Evolutionary conservation across 2,329 filamentous ascomycete species (phyloP).

Genomic region (Incumbomyces delicatus): DNA sequence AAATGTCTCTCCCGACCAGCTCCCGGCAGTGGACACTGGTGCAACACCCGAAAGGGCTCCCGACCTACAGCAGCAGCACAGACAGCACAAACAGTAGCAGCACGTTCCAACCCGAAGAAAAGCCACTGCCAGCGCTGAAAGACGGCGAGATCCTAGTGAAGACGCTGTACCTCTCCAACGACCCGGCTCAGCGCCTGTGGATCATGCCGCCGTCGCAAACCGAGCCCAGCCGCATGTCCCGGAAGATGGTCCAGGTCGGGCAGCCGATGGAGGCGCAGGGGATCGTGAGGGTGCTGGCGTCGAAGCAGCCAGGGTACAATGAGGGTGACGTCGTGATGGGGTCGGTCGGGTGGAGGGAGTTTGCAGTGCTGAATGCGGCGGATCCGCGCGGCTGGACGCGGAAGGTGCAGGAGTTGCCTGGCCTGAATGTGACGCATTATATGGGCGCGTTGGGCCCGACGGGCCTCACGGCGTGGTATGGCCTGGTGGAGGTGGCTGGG

Average conservation of each 20-base stretch:
- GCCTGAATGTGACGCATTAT: conserved; percentile 33
- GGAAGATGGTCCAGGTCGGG: no score
- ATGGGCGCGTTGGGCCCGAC: conserved; percentile 16
- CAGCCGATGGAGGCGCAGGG: conserved; percentile 29
- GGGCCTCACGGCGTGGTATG: conserved; percentile 67
- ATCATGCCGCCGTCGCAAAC: conserved; percentile 27
- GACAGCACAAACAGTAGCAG: no score
- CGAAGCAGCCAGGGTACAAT: conserved; percentile 23
- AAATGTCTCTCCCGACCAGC: conserved; percentile 11
- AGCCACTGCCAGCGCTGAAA: conserved; percentile 19
- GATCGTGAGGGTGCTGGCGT: conserved; percentile 31
- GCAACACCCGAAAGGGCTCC: conserved; percentile 11
- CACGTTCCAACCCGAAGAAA: conserved; percentile 15
- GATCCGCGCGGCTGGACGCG: conserved; percentile 13
- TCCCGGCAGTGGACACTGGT: conserved; percentile 15
- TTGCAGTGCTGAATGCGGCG: conserved; percentile 29
- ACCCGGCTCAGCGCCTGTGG: conserved; percentile 45
- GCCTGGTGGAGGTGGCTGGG: conserved; percentile 57
- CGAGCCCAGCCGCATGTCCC: no score
- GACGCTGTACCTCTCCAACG: conserved; percentile 40
- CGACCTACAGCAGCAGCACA: conserved; percentile 9
- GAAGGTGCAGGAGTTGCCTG: conserved; percentile 21
- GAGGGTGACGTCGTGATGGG: conserved; percentile 30
- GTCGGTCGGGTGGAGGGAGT: conserved; percentile 32
- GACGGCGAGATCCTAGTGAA: conserved; percentile 39